Evolutionary conservation across 306 rosid genomes (phyloP).

Genomic region (Vigna radiata): DNA sequence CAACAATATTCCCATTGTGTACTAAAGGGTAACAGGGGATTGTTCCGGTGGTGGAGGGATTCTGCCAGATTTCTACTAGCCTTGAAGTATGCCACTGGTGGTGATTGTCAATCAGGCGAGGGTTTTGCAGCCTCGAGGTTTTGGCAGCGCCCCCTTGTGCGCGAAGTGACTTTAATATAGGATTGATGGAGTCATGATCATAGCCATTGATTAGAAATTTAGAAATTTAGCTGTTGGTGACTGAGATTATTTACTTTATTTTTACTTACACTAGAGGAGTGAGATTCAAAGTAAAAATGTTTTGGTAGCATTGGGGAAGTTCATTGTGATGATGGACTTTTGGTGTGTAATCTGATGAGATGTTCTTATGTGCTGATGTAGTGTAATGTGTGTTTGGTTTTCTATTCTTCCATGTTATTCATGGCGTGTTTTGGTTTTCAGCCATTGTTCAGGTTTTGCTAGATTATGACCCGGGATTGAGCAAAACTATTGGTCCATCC

Average conservation of each 20-base stretch:
- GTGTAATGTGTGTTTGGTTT: slow-evolving; percentile 9
- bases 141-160: not conserved
- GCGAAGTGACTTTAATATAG: not conserved
- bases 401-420: slow-evolving; percentile 36
- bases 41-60: not conserved
- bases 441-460: slow-evolving; percentile 89
- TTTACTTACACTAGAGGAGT: not conserved
- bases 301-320: slow-evolving; percentile 5
- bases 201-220: not conserved
- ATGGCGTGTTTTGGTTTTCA: slow-evolving; percentile 46
- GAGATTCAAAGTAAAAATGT: not conserved
- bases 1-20: not conserved
- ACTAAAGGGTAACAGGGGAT: too few relatives aligned
- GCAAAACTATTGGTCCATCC: slow-evolving; percentile 87
- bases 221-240: not conserved
- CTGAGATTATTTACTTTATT: not conserved
- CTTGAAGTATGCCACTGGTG: too few relatives aligned
- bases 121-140: too few relatives aligned
- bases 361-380: slow-evolving; percentile 13
- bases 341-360: slow-evolving; percentile 13
- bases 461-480: slow-evolving; percentile 72
- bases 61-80: not conserved
- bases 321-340: not conserved
- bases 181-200: not conserved
- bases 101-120: too few relatives aligned